Conservation (phyloP, 208 protist genomes). For the Leishmania aethiopica region DNA sequence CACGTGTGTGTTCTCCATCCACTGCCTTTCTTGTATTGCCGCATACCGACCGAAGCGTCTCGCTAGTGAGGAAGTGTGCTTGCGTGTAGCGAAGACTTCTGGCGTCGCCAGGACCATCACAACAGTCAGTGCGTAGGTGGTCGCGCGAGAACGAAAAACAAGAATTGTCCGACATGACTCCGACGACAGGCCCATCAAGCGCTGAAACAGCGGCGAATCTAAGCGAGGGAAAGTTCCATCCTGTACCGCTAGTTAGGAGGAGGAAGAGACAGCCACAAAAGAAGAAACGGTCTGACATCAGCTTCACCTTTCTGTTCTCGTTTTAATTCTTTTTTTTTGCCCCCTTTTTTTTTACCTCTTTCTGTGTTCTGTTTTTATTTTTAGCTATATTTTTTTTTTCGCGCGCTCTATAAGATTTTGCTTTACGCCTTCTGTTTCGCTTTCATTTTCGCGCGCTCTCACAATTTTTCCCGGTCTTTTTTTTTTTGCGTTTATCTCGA, state of each 20-base stretch:
- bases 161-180: background rate
- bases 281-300: background rate
- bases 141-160: background rate
- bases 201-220: background rate
- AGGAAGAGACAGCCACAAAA: background rate
- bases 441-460: background rate
- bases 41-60: background rate
- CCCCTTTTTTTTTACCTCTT: background rate
- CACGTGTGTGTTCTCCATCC: background rate
- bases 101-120: background rate
- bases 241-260: background rate
- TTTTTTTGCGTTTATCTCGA: background rate
- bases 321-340: background rate
- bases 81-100: background rate
- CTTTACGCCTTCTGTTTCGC: too few relatives aligned
- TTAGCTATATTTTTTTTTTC: background rate
- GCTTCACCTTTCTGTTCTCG: background rate
- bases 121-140: background rate
- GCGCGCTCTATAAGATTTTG: background rate
- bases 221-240: background rate
- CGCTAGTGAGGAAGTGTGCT: background rate
- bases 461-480: background rate
- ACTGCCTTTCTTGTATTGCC: background rate
- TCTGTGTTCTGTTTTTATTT: background rate
- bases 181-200: background rate